Base-by-base conservation (phyloP, 352 stramenopile genomes). In the Globisporangium okanoganense region DNA sequence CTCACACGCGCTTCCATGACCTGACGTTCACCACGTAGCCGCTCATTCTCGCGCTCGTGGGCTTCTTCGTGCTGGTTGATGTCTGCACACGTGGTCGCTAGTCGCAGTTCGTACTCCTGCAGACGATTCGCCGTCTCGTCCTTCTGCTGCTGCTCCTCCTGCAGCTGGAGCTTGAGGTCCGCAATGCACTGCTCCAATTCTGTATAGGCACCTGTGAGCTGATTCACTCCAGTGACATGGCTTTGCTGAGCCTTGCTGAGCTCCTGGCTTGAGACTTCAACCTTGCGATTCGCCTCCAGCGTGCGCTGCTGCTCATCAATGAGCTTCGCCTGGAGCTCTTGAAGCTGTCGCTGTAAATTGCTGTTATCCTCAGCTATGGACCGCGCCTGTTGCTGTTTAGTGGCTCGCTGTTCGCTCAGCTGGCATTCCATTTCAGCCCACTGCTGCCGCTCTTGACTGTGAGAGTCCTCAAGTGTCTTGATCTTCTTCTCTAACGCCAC, bases 61-160 rank as follows among this genome's bases (percentile, higher is more conserved):
- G 69, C 82, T 59, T 74, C 58, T 65, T 95, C 80, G 51, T 92
- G 85, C 36, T 87, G 70, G 12, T 75, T 78, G 41, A 95, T 93
- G 5, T 79, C 85, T 20, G 73, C 62, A 14, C 82, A 90, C 24
- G 83, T 92, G 35, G 69, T 90, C 2, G 71, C 80, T 43, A 95
- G 87, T 0, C 76, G 72, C 18, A 66, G 61, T 50, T 93, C 85
- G 47, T 95, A 92, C 44, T 93, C 82, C 51, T 90, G 76, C 6
- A 92, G 65, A 2, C 78, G 75, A 33, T 71, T 79, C 0, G 82
- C 83, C 4, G 79, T 88, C 12, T 95, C 83, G 52, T 88, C 76
- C 3, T 79, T 71, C 51, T 90, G 73, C 0, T 38, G 64, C 49
- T 88, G 74, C 49, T 87, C 77, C 3, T 77, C 64, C 43, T 69